Evolutionary conservation across 2,329 filamentous ascomycete species (phyloP).

Genomic region (Scedosporium apiospermum): DNA sequence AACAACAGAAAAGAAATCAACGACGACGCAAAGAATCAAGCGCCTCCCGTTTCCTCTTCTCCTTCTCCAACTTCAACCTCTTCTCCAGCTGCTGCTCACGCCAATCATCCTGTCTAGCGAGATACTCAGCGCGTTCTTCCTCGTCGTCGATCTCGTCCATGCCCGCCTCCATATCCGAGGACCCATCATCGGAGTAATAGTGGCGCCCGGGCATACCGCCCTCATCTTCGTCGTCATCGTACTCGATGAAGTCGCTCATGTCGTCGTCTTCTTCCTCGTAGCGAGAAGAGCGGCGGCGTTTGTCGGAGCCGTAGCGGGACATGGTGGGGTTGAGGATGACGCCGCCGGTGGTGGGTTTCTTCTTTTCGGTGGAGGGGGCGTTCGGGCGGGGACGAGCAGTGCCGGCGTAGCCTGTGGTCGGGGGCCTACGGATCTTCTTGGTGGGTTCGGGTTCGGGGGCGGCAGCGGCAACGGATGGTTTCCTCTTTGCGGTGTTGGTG

Average conservation of each 20-base stretch:
- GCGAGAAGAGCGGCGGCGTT: constrained; percentile 18
- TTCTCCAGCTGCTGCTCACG: constrained; percentile 54
- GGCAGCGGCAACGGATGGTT: constrained; percentile 7
- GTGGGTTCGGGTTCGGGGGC: constrained; percentile 26
- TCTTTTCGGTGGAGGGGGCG: constrained; percentile 21
- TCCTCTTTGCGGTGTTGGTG: constrained; percentile 20
- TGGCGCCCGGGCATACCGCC: constrained; percentile 13
- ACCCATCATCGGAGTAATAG: constrained; percentile 51
- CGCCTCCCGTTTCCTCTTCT: constrained; percentile 37
- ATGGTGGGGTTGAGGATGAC: constrained; percentile 24
- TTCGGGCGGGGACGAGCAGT: constrained; percentile 50
- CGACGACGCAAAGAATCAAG: constrained; percentile 23
- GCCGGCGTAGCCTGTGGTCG: constrained; percentile 54
- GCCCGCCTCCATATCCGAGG: constrained; percentile 72
- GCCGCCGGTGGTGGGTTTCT: constrained; percentile 26
- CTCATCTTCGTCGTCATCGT: constrained; percentile 46
- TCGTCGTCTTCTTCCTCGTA: constrained; percentile 53
- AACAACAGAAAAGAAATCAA: not conserved
- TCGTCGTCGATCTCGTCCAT: constrained; percentile 65
- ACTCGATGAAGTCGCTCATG: constrained; percentile 52
- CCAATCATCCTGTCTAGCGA: constrained; percentile 59
- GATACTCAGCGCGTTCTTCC: constrained; percentile 51
- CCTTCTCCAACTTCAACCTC: constrained; percentile 52
- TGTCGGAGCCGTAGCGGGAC: constrained; percentile 14
- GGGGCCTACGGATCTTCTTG: constrained; percentile 54